Conservation (phyloP, 2,329 filamentous ascomycete genomes). For the Colletotrichum filicis region DNA sequence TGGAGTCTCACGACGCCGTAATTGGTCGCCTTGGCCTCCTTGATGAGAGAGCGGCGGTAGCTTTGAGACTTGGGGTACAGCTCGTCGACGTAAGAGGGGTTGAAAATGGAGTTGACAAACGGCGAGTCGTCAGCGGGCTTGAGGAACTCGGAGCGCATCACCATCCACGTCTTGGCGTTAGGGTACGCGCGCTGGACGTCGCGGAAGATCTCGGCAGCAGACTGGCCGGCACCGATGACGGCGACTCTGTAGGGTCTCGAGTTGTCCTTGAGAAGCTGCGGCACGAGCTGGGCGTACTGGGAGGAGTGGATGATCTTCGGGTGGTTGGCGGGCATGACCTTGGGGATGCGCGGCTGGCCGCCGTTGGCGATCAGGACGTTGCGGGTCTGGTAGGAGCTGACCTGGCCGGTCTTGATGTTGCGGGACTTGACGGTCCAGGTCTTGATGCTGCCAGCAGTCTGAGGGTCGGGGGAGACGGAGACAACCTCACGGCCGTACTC, state of each 20-base stretch:
- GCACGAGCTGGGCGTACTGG: conserved; percentile 77
- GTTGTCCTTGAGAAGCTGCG: conserved; percentile 66
- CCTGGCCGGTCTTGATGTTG: conserved; percentile 66
- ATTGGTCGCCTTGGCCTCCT: conserved; percentile 85
- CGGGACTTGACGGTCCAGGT: conserved; percentile 76
- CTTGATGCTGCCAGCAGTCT: conserved; percentile 61
- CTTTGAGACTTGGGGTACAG: conserved; percentile 76
- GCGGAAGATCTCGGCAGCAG: conserved; percentile 94
- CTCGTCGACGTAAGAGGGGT: conserved; percentile 80
- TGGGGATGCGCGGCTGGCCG: conserved; percentile 76
- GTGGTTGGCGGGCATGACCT: conserved; percentile 74
- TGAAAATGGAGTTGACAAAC: conserved; percentile 97
- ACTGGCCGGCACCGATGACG: conserved; percentile 90
- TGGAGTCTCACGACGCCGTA: conserved; percentile 94
- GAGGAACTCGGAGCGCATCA: conserved; percentile 86
- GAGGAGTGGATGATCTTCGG: conserved; percentile 88
- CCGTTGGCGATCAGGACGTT: conserved; percentile 73
- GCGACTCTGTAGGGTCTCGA: conserved; percentile 77
- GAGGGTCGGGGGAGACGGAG: conserved; percentile 67
- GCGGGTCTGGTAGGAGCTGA: conserved; percentile 65
- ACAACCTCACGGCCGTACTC: conserved; percentile 83
- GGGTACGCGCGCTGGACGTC: conserved; percentile 87
- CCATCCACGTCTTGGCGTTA: conserved; percentile 78
- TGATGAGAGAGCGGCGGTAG: conserved; percentile 69
- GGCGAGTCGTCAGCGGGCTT: conserved; percentile 95